These are phyloP conservation scores for Lachnellula willkommii DNA, from an alignment of 2,329 filamentous ascomycete species.

Conservation along the genomic window DNA sequence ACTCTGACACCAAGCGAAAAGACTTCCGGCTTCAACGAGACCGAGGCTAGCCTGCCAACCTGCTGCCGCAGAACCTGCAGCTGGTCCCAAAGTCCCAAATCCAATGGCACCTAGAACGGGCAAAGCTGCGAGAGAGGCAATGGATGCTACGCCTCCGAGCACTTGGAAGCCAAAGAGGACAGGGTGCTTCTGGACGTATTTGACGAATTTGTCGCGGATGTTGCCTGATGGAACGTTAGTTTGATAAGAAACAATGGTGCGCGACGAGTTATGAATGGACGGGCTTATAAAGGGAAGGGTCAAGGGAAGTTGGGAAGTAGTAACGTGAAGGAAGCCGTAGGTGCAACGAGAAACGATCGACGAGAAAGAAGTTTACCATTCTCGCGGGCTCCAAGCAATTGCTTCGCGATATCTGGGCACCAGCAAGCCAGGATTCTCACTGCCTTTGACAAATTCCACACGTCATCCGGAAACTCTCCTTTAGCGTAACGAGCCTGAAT, in stretches of 20 bases:
- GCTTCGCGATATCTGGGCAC: constrained; percentile 15
- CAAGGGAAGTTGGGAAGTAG: not conserved
- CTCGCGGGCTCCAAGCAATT: constrained; percentile 7
- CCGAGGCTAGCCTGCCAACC: constrained; percentile 26
- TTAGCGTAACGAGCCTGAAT: constrained; percentile 5
- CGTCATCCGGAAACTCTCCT: constrained; percentile 16
- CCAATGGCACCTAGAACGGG: constrained; percentile 22
- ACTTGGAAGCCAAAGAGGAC: constrained; percentile 10
- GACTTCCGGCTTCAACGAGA: constrained; percentile 24
- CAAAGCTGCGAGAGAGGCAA: constrained; percentile 10
- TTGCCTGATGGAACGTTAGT: not conserved
- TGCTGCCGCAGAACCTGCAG: constrained; percentile 22
- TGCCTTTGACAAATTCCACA: constrained; percentile 12
- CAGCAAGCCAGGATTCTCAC: constrained; percentile 15
- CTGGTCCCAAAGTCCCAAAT: constrained; percentile 22
- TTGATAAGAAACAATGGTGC: not conserved
- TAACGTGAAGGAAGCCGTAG: not conserved
- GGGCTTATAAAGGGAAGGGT: not conserved
- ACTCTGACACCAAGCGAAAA: constrained; percentile 31
- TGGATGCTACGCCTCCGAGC: constrained; percentile 2
- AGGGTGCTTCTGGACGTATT: constrained; percentile 11
- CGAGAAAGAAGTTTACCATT: constrained; percentile 2
- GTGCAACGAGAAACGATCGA: not conserved
- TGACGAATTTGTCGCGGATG: constrained; percentile 1
- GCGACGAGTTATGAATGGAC: not conserved